phyloP scores from a whole-genome alignment of 495 filamentous ascomycete species.

The Daldinia concentrica region DNA sequence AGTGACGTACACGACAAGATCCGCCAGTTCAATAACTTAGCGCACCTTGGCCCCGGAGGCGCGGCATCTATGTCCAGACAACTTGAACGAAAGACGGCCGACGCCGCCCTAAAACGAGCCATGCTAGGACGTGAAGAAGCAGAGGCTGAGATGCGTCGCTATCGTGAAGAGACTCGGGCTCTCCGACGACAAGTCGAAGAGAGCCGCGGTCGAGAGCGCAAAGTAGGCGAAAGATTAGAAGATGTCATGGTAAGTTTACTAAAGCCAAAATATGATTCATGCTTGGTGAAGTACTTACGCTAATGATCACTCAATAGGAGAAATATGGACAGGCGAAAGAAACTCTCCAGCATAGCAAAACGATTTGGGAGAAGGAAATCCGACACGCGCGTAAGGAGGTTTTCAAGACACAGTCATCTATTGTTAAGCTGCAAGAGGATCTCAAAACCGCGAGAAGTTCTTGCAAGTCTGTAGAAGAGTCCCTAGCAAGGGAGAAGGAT shows the following conservation, averaged over 20 bases:
- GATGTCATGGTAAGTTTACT: conserved; percentile 68
- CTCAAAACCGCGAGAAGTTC: conserved; percentile 71
- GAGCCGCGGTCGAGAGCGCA: conserved; percentile 74
- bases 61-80: conserved; percentile 66
- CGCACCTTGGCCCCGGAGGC: conserved; percentile 40
- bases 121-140: conserved; percentile 87
- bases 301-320: conserved; percentile 61
- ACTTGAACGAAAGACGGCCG: conserved; percentile 66
- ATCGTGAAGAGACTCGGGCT: conserved; percentile 64
- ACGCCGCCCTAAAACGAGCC: conserved; percentile 80
- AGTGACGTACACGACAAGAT: conserved; percentile 83
- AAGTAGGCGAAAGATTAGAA: conserved; percentile 80
- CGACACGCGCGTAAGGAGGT: conserved; percentile 82
- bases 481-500: conserved; percentile 58
- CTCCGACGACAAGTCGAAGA: conserved; percentile 71
- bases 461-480: conserved; percentile 51
- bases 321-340: conserved; percentile 79
- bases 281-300: conserved; percentile 4
- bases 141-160: conserved; percentile 70
- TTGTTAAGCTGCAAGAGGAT: conserved; percentile 85
- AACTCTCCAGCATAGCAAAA: conserved; percentile 73
- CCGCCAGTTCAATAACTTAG: conserved; percentile 79
- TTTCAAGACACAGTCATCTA: conserved; percentile 78
- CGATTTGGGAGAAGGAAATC: conserved; percentile 86
- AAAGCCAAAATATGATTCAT: background rate